A percentile compares a stretch with the other conserved stretches of the same genome.
phyloP scores from a whole-genome alignment of 2,329 filamentous ascomycete species.

The Ceratocystiopsis brevicomis region DNA sequence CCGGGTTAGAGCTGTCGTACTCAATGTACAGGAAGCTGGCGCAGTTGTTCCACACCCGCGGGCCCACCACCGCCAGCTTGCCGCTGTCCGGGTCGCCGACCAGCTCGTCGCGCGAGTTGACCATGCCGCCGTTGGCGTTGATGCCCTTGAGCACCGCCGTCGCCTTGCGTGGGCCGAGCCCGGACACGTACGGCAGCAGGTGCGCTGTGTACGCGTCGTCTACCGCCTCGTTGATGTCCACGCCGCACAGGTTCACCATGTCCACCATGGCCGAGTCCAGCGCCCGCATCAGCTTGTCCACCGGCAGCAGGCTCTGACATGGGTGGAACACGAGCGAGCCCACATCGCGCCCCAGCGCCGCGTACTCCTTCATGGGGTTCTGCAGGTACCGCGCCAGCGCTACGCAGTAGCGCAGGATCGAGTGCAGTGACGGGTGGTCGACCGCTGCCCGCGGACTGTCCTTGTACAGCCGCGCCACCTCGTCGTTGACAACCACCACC shows the following conservation, averaged over 20 bases:
- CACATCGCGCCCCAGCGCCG: slow-evolving; percentile 74
- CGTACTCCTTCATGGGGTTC: slow-evolving; percentile 92
- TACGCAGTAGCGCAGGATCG: slow-evolving; percentile 74
- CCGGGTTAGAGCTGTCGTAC: slow-evolving; percentile 63
- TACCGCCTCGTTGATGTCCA: slow-evolving; percentile 86
- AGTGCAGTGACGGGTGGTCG: slow-evolving; percentile 65
- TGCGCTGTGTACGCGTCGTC: slow-evolving; percentile 66
- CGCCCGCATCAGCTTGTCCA: slow-evolving; percentile 70
- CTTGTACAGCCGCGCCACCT: slow-evolving; percentile 91
- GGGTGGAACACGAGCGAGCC: slow-evolving; percentile 74
- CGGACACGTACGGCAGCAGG: slow-evolving; percentile 75
- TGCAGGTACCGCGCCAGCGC: slow-evolving; percentile 82
- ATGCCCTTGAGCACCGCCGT: slow-evolving; percentile 73
- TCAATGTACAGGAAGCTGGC: slow-evolving; percentile 87
- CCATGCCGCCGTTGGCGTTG: slow-evolving; percentile 72
- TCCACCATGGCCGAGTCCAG: slow-evolving; percentile 96
- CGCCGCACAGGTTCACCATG: slow-evolving; percentile 91
- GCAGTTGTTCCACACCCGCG: slow-evolving; percentile 89
- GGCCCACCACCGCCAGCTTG: slow-evolving; percentile 62
- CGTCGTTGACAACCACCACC: slow-evolving; percentile 83
- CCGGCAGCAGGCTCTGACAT: slow-evolving; percentile 71
- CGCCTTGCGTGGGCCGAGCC: slow-evolving; percentile 81
- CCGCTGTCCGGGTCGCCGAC: slow-evolving; percentile 72
- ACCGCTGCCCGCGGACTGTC: slow-evolving; percentile 60
- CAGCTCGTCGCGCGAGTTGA: slow-evolving; percentile 70